Evolutionary conservation across 2,329 filamentous ascomycete genomes (phyloP), one percentile per base, ranked within the genome.

Genomic region (Fusarium gaditjirri): DNA sequence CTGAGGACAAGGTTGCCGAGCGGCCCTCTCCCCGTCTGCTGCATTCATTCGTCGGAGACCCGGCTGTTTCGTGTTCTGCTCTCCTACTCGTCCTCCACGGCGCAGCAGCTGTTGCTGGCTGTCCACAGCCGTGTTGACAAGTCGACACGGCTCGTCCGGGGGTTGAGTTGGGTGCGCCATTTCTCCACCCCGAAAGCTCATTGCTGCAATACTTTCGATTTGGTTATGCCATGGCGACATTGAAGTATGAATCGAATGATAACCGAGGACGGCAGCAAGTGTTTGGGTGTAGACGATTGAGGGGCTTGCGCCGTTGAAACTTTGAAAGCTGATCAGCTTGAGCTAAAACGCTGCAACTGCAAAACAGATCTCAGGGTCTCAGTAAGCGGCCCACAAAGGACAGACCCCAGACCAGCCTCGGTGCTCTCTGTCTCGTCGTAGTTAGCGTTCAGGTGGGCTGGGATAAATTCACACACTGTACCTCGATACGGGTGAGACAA

Each of bases 81-180:
- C 56, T 73, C 55, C 57, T 46, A 60, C 61, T 70, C 56, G 70
- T 35, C 54, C 23, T 60, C 43, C 52, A 61, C 58, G 66, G 68
- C 36, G 56, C 61, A 62, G 63, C 43, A 49, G 27, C 70, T 57
- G 47, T 43, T 61, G 63, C 63, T 41, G 49, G 58, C 70, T 52
- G 65, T 72, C 71, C 73, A 72, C 65, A 73, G 69, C 72, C 62
- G 61, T 75, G 46, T 66, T 65, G 69, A 74, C 73, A 75, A 76
- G 71, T 73, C 61, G 61, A 73, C 61, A 68, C 49, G 27, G 67
- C 67, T 58, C 56, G 66, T 61, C 65, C 60, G 69, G 65, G 59
- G 53, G 50, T 66, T 56, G 43, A 75, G 60, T 53, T 73, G 71
- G 71, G 72, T 73, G 73, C 70, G 72, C 75, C 75, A 75, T 75